Base-by-base conservation (phyloP, 176 grass and related monocot genomes). In the Pontederia crassipes region DNA sequence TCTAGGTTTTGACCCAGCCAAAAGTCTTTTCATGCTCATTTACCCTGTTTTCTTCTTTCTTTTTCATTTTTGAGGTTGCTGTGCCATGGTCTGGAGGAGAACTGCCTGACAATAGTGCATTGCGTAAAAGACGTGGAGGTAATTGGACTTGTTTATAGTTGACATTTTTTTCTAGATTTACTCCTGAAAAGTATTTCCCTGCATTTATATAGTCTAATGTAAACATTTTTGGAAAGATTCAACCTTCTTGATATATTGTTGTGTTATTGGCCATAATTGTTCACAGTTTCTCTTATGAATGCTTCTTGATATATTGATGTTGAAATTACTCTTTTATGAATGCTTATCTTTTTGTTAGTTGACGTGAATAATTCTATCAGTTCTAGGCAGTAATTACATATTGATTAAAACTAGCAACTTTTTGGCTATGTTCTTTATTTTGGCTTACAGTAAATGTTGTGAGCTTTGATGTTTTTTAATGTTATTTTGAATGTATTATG, bases 111-210 rank as follows among this genome's bases (percentile, higher is more conserved):
- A 91, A 80, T 74, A 88, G 79, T 66, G 84, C 87, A 80, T 96
- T 78, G 73, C 76, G 87, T 48, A 96, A 96, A 73, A 86, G 87
- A 2, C 78, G 92, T 57, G 92, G 92, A 82, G 92, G 92, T 96
- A 78, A 78, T 53, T 61, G 29, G 20, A 56, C 16, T 61, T 17
- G 15, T 57, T 55, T 45, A 45, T 54, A 29, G 48, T 13, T 24
- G 57, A 46, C 60, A 47, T 73, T 54, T 65, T 15, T 48, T 16
- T 57, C 9, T 12, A 29, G 20, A 26, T 12, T 55, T 9, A 8
- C 16, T 32, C 50, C 40, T 55, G 24, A 18, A 20, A 46, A 54
- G 2, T 2, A 15, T 54, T 4, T 2, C 17, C 29, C 29, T 35
- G 29, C 29, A 35, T 35, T 35, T 35, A 2, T 35, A 35, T 35